Base-by-base conservation (phyloP, 2,329 filamentous ascomycete genomes). In the Colletotrichum destructivum region DNA sequence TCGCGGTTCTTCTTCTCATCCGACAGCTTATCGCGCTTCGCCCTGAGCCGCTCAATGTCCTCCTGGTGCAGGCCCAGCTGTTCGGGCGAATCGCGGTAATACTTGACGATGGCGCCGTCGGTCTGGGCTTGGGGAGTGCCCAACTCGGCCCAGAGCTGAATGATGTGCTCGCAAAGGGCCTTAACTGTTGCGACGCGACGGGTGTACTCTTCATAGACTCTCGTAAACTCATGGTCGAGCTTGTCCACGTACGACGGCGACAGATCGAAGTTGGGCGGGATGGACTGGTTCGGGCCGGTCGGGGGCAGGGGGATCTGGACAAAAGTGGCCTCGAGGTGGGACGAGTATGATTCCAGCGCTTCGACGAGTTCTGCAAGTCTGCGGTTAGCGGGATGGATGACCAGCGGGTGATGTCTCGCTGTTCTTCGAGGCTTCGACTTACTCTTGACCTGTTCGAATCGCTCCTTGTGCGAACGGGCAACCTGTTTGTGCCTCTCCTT, bases 401-500 rank as follows among this genome's bases (percentile, higher is more conserved):
- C 18, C 31, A 40, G 2, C 3, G 21, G 38, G 2, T 3, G 21
- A 35, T 6, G n/a, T 11, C 18, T 15, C 11, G 21, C 49, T 7
- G 31, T 16, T 56, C 18, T 18, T 2, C 5, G 46, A n/a, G 12
- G 31, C 7, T 35, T 35, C 23, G 38, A 82, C 92, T 77, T 85
- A 97, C 94, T 98, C 83, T 94, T 96, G 71, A 98, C 94, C 85
- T 98, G 95, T 79, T 98, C 95, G 78, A 94, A 98, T 72, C 96
- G 92, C 83, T 98, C 95, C 74, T 91, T 92, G 82, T 99, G 95
- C 70, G 96, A 85, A 79, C 93, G 94, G 83, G 90, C 91, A 75
- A 98, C 89, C 62, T 93, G 90, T 70, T 85, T 87, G 78, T 98
- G 93, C 84, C 96, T 98, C 81, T 98, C 95, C 81, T 94, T 96